Conservation (phyloP, 768 basidiomycete species). For the Saitozyma podzolica region DNA sequence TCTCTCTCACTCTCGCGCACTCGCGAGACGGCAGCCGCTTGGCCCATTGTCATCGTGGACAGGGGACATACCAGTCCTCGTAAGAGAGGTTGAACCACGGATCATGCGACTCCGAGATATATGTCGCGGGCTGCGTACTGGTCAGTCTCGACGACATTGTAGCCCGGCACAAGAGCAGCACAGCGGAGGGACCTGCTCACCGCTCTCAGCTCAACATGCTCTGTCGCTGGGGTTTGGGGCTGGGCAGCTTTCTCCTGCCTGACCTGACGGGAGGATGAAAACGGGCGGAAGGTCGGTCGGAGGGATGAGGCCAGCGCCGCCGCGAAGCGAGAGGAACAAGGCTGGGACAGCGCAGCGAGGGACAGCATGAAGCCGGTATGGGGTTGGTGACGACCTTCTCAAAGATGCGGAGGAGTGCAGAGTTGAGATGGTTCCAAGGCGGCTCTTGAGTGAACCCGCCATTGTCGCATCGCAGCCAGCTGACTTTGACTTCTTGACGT, state of each 20-base stretch:
- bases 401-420: no score
- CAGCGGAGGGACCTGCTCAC: no score
- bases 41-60: not conserved
- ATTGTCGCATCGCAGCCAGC: no score
- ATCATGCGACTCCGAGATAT: slow-evolving; percentile 70
- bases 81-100: slow-evolving; percentile 87
- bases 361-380: no score
- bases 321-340: slow-evolving; percentile 30
- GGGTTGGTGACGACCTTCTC: no score
- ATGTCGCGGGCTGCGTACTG: slow-evolving; percentile 41
- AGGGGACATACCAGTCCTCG: slow-evolving; percentile 74
- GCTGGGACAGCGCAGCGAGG: slow-evolving; percentile 5
- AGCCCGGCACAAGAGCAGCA: no score
- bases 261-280: slow-evolving; percentile 11
- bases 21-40: no score
- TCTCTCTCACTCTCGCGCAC: no score
- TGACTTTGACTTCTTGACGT: no score
- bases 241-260: slow-evolving; percentile 24
- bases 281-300: not conserved
- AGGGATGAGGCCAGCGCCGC: slow-evolving; percentile 13
- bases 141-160: no score
- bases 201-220: slow-evolving; percentile 35
- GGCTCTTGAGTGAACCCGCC: no score
- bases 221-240: slow-evolving; percentile 38
- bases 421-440: no score